phyloP scores from a whole-genome alignment of 1,284 basidiomycete genomes.

The Apiotrichum gracile region DNA sequence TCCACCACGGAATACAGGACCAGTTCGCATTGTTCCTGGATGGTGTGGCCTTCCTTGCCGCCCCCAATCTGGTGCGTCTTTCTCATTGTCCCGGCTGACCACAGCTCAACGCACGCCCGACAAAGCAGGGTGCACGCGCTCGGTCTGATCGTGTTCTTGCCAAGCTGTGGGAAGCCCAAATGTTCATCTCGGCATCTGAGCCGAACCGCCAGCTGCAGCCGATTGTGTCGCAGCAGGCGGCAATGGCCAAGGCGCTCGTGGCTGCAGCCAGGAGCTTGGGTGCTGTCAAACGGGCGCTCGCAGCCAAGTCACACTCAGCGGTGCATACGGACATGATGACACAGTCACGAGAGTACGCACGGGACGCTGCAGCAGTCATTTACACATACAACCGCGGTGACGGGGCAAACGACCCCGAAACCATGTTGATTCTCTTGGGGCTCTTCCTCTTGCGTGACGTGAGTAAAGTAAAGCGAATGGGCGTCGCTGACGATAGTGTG shows the following conservation, averaged over 20 bases:
- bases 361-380: slow-evolving; percentile 6
- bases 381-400: not conserved
- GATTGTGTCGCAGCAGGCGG: not conserved
- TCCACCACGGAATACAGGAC: not conserved
- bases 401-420: slow-evolving; percentile 7
- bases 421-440: slow-evolving; percentile 8
- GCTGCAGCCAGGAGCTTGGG: slow-evolving; percentile 7
- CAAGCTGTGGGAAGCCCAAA: slow-evolving; percentile 15
- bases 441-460: slow-evolving; percentile 14
- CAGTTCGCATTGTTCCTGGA: slow-evolving; percentile 10
- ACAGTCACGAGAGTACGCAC: not conserved
- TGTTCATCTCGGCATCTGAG: slow-evolving; percentile 8
- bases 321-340: slow-evolving; percentile 7
- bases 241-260: slow-evolving; percentile 11
- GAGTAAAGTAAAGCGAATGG: not conserved
- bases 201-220: not conserved
- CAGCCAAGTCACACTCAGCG: not conserved
- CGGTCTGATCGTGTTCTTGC: slow-evolving; percentile 15
- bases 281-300: slow-evolving; percentile 8
- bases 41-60: slow-evolving; percentile 6
- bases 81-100: not conserved
- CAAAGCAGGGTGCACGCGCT: slow-evolving; percentile 7
- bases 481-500: slow-evolving; percentile 7
- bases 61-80: slow-evolving; percentile 7
- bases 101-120: slow-evolving; percentile 12